Base-by-base conservation (phyloP, 495 filamentous ascomycete species). In the Bryoglossum gracile region DNA sequence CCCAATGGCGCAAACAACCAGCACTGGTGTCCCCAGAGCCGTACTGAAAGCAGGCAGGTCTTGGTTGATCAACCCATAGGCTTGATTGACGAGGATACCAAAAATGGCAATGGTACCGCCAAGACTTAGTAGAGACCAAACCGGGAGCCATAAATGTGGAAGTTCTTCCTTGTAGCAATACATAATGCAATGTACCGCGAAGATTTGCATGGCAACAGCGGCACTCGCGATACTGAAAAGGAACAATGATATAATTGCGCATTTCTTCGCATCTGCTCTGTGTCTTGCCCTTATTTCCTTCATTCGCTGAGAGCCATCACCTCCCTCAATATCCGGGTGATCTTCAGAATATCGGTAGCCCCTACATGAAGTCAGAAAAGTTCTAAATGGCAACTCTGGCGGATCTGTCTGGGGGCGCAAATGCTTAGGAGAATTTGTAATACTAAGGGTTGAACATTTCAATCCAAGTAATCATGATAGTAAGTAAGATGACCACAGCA, bases 121-220 rank as follows among this genome's bases (percentile, higher is more conserved):
- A 6, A 74, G 61, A 50, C 68, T 64, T 25, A 74, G 50, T 59
- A 69, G 67, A 16, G 65, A 66, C 69, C 68, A 76, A 0, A 66
- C 67, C 1, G 66, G 61, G 71, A 71, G 74, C 56, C 70, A 72
- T 0, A 76, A 61, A 4, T 65, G 59, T 59, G 72, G 69, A 43
- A 73, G 60, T 51, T 72, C 68, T 48, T 76, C 71, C 9, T 66
- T 65, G 40, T 73, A 65, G 55, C 72, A 76, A 48, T 71, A 74
- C 41, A 70, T 62, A 36, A 75, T 50, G 2, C 66, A 65, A 14
- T 73, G 44, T 1, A 67, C 60, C 4, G 65, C 58, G 39, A 63
- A 69, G 5, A 70, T 66, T 49, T 72, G 67, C 50, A 75, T 61
- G 18, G 70, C 59, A 14, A 69, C 50, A 9, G 63, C 25, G 14